Evolutionary conservation across 164 flowering plant species (phyloP).

Genomic region (Litsea cubeba): DNA sequence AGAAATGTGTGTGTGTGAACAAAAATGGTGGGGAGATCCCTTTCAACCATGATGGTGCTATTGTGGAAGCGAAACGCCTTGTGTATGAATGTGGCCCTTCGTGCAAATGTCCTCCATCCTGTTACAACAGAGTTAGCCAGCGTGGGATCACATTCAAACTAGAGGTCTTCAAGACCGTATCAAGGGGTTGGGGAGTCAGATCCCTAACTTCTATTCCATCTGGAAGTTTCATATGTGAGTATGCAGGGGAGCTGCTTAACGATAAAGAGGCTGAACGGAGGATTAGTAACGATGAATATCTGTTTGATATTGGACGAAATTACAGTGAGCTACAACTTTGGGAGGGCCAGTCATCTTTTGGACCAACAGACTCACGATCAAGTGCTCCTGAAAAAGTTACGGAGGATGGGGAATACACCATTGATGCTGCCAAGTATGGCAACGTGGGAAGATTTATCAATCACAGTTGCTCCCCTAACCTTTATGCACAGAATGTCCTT

Average conservation of each 20-base stretch:
- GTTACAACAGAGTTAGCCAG: constrained; percentile 76
- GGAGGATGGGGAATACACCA: constrained; percentile 61
- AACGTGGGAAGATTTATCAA: constrained; percentile 83
- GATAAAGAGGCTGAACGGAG: constrained; percentile 80
- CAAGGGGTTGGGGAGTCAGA: constrained; percentile 90
- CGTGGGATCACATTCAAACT: constrained; percentile 63
- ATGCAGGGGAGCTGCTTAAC: constrained; percentile 71
- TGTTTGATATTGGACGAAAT: constrained; percentile 83
- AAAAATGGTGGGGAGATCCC: constrained; percentile 87
- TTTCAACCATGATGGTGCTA: constrained; percentile 65
- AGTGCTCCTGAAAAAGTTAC: constrained; percentile 24
- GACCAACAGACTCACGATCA: constrained; percentile 35
- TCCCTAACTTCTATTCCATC: constrained; percentile 66
- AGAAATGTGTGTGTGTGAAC: constrained; percentile 54
- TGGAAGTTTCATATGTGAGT: constrained; percentile 90
- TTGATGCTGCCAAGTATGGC: constrained; percentile 66
- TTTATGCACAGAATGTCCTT: constrained; percentile 84
- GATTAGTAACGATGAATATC: constrained; percentile 71
- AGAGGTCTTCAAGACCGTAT: constrained; percentile 77
- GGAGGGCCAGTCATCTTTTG: constrained; percentile 34
- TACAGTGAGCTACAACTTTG: constrained; percentile 40
- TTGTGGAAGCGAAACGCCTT: constrained; percentile 67
- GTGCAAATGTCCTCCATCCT: constrained; percentile 80
- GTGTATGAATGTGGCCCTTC: constrained; percentile 86
- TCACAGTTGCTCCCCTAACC: constrained; percentile 90